A percentile compares a stretch with the other conserved stretches of the same genome.
Conservation (phyloP, 495 filamentous ascomycete species). For the Penicillium ochrochloron region DNA sequence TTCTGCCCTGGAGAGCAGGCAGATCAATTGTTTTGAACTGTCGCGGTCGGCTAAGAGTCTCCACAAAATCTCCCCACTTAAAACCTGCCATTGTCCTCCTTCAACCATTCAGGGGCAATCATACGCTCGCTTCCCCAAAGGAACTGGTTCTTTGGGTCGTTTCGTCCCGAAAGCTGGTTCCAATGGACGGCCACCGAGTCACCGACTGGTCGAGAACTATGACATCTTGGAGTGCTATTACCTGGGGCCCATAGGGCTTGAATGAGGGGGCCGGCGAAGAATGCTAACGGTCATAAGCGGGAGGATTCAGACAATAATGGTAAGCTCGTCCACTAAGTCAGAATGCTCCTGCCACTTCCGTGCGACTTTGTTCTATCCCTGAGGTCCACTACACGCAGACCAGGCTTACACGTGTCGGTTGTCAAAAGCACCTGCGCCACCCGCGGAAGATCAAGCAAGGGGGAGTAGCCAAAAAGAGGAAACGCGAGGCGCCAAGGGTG, state of each 20-base stretch:
- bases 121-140: not conserved
- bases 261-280: not conserved
- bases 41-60: not conserved
- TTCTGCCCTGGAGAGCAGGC: not conserved
- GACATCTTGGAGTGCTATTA: not conserved
- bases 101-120: not conserved
- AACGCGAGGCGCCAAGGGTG: not conserved
- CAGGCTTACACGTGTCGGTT: conserved; percentile 1
- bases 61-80: not conserved
- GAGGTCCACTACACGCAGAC: not conserved
- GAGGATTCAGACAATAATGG: not conserved
- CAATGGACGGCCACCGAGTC: not conserved
- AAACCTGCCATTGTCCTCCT: not conserved
- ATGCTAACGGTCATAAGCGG: not conserved
- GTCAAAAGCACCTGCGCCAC: conserved; percentile 1
- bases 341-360: not conserved
- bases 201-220: conserved; percentile 2
- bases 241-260: not conserved
- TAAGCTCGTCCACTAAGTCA: not conserved
- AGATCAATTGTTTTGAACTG: not conserved
- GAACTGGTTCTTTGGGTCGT: conserved; percentile 5
- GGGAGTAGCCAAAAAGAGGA: not conserved
- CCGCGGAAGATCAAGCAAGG: conserved; percentile 4
- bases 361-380: not conserved
- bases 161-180: conserved; percentile 1